phyloP scores from a whole-genome alignment of 2,329 filamentous ascomycete species.

The Atkinsonella hypoxylon region DNA sequence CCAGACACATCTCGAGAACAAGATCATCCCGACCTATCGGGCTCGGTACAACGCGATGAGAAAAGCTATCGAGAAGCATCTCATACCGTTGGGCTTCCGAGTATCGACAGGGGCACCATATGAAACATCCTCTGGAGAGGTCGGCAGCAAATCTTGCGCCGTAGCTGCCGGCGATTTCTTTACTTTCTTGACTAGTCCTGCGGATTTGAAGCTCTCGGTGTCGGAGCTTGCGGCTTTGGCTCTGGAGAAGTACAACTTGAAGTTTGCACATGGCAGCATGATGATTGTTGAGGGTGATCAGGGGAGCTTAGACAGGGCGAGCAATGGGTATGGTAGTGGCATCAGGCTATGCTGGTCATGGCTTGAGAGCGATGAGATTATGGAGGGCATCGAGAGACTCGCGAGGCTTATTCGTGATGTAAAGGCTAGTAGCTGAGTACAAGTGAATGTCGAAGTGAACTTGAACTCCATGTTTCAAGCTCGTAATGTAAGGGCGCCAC shows the following conservation, averaged over 20 bases:
- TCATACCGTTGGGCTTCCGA: constrained; percentile 11
- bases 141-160: not conserved
- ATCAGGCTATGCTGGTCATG: constrained; percentile 62
- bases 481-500: too few species aligned
- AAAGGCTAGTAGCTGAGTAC: not conserved
- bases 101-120: constrained; percentile 10
- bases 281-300: constrained; percentile 56
- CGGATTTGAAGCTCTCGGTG: not conserved
- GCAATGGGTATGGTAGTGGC: constrained; percentile 42
- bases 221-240: constrained; percentile 22
- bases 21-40: constrained; percentile 11
- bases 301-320: constrained; percentile 15
- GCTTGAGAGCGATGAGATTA: constrained; percentile 53
- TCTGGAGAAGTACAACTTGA: constrained; percentile 49
- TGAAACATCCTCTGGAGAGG: not conserved
- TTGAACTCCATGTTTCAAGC: too few species aligned
- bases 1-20: constrained; percentile 10
- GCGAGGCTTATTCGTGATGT: constrained; percentile 14
- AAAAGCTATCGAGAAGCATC: constrained; percentile 7
- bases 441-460: not conserved
- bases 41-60: constrained; percentile 11
- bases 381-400: constrained; percentile 55
- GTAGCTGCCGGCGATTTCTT: constrained; percentile 2
- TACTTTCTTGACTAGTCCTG: not conserved
- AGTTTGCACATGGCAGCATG: constrained; percentile 54